Conservation (phyloP, 345 rosid species). For the Salix brachista region DNA sequence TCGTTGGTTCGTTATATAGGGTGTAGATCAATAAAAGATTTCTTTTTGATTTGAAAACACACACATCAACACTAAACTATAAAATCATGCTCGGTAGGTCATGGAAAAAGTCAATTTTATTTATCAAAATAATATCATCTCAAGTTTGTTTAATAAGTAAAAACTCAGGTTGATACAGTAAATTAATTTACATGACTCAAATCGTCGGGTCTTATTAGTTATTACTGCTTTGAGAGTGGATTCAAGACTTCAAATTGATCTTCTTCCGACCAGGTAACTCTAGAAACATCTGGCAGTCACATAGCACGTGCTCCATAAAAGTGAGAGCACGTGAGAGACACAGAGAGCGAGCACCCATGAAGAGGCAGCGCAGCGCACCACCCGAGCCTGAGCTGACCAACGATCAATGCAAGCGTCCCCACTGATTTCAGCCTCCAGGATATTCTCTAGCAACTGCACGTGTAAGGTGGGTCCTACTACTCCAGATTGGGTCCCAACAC, state of each 20-base stretch:
- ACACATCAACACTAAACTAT: no score
- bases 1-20: no score
- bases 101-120: no score
- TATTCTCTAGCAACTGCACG: constrained; percentile 21
- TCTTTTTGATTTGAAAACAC: no score
- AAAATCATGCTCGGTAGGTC: no score
- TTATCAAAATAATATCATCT: no score
- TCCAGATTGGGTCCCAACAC: constrained; percentile 5
- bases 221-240: neutral
- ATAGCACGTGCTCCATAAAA: neutral
- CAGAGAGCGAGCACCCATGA: neutral
- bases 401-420: neutral
- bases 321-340: neutral
- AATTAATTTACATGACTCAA: no score
- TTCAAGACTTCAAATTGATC: neutral
- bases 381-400: neutral
- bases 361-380: neutral
- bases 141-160: no score
- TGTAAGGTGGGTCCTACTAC: neutral
- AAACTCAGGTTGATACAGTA: no score
- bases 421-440: neutral
- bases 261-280: neutral
- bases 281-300: neutral
- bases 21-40: no score
- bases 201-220: no score